Conservation (phyloP, 164 flowering plant species). For the Macadamia tetraphylla region DNA sequence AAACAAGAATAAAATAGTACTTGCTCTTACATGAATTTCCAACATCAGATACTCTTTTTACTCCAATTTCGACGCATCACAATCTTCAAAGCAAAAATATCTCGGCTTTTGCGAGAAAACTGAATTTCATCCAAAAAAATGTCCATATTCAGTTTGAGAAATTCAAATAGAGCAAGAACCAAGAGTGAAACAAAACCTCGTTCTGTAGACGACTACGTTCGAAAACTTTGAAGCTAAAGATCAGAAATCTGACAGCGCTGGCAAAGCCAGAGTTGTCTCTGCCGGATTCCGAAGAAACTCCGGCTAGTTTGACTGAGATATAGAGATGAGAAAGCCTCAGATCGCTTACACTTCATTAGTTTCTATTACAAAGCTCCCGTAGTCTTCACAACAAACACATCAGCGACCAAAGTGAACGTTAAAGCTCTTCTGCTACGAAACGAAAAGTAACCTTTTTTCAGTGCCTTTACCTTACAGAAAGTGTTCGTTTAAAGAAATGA, state of each 20-base stretch:
- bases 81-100: background rate
- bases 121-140: no score
- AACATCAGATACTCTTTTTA: background rate
- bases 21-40: slow-evolving; percentile 39
- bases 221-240: background rate
- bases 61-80: background rate
- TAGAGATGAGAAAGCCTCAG: slow-evolving; percentile 5
- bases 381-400: no score
- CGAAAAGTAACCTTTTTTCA: no score
- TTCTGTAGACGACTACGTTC: background rate
- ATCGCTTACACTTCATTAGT: slow-evolving; percentile 5
- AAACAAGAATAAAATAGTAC: slow-evolving; percentile 20
- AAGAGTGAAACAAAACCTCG: background rate
- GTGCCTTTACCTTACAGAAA: no score
- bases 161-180: background rate
- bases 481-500: no score
- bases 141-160: no score
- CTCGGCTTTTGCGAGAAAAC: background rate
- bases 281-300: slow-evolving; percentile 10
- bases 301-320: slow-evolving; percentile 2
- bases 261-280: slow-evolving; percentile 1
- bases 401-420: background rate
- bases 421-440: no score
- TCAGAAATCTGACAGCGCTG: slow-evolving; percentile 9
- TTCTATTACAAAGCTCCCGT: background rate